Percentiles rank a stretch among this genome's conserved stretches.
Evolutionary conservation across 2,329 filamentous ascomycete genomes (phyloP).

Genomic region (Sporothrix pseudoabietina): DNA sequence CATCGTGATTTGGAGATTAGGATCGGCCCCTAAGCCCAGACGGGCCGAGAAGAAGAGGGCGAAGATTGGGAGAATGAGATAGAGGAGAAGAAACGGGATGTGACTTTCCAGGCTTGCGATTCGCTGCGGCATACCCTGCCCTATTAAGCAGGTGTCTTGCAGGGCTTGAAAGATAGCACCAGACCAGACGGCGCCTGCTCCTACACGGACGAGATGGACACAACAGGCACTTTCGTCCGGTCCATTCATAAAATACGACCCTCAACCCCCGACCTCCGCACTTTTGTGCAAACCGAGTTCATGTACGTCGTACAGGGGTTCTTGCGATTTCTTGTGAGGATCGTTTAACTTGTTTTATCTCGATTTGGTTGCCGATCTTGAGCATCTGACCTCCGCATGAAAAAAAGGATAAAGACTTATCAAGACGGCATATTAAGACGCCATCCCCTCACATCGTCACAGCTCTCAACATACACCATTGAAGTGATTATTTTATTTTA

Average conservation of each 20-base stretch:
- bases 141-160: background rate
- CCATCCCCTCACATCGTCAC: background rate
- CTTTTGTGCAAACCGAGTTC: too few species aligned
- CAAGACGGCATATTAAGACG: background rate
- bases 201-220: constrained; percentile 4
- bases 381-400: background rate
- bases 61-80: background rate
- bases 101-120: constrained; percentile 7
- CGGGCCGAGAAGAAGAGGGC: constrained; percentile 1
- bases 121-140: constrained; percentile 17
- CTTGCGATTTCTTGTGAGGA: background rate
- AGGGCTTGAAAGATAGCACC: background rate
- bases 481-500: background rate
- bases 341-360: background rate
- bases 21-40: constrained; percentile 17
- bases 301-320: background rate
- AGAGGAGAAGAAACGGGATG: background rate
- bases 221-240: background rate
- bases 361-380: background rate
- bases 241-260: background rate
- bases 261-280: background rate
- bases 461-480: background rate
- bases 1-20: constrained; percentile 3
- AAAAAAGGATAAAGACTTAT: background rate
- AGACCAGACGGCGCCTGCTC: background rate